Base-by-base conservation (phyloP, 2,329 filamentous ascomycete species). In the Penicillium sp. region DNA sequence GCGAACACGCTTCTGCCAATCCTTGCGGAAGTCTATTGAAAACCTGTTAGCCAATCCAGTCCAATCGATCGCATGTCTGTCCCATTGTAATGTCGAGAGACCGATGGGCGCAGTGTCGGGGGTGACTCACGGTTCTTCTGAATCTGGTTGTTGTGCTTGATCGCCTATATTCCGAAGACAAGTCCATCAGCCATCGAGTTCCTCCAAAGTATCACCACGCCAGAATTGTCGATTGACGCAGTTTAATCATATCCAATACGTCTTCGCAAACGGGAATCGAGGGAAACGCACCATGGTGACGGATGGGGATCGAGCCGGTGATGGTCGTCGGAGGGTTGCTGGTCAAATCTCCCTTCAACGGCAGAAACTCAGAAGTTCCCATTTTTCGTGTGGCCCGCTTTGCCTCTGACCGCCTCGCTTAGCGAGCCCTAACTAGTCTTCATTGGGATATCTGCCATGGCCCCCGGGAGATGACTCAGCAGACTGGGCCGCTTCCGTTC, bases 111-210 rank as follows among this genome's bases (percentile, higher is more conserved):
- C 50, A 46, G 16, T n/a, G 11, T 22, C 26, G 29, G 13, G 58
- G 56, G 55, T 56, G 59, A 78, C 89, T 84, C 84, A 91, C 89
- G 93, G 88, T 96, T 96, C 87, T 93, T 90, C 80, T 90, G 89
- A 82, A 97, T 89, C 86, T 93, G 90, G 86, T 97, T 92, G 86
- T 98, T 98, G 90, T 97, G 92, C 89, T 96, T 96, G 91, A 98
- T 96, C 87, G 93, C 90, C 93, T 89, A 76, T 70, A 71, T 57
- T 59, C 52, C 64, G 74, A 73, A 65, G 68, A 69, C 58, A 60
- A 60, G 63, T 59, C 65, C 58, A 62, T 59, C 59, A 61, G 63
- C 57, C 61, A 58, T 61, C 37, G 37, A 44, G 21, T 53, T 42
- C 51, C 37, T 16, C 52, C 48, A 57, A 14, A 33, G 39, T 42